Evolutionary conservation across 805 yeast genomes (phyloP), one percentile per base, ranked within the genome.

Genomic region (Ogataea neopini): DNA sequence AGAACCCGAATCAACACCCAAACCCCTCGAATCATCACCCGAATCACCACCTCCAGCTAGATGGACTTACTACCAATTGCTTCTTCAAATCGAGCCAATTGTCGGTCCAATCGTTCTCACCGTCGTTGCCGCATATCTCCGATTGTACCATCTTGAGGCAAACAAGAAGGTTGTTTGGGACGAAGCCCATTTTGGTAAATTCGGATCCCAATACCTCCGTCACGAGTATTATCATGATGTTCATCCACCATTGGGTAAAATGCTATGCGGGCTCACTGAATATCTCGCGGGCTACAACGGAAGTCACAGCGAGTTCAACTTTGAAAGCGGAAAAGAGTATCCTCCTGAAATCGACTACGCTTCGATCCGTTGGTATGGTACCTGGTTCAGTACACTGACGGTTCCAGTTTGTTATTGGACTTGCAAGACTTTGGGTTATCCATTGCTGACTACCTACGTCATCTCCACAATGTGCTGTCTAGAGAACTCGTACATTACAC

Each of bases 231-330:
- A 91, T 67, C 95, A 88, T 64, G 99, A 92, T 68, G 97, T 92
- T 28, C 99, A 92, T 69, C 99, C 99, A 41, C 99, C 99, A 1
- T 73, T 92, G 59, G 98, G 97, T 18, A 92, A 92, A 68, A 84
- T 92, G 86, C 75, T 94, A 50, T 88, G 89, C 49, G 98, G 96
- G 0, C 73, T 88, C 34, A 83, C 91, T 36, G 97, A 96, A 39
- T 88, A 81, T 65, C 64, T 90, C 50, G 92, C 94, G 33, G 91
- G 90, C 13, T 90, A 84, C 69, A 82, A 90, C 62, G 56, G 56
- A 19, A 88, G 90, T 32, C 73, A 81, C n/a, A 59, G 58, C 6
- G 51, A 33, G 5, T 87, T 83, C 72, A 82, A 75, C 45, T 87
- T 87, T 64, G 83, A 80, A 23, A 77, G 86, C 43, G 94, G 94